These are phyloP conservation scores for Backusella sp. DNA, from an alignment of 192 early-diverging fungal species.

Conservation along the genomic window DNA sequence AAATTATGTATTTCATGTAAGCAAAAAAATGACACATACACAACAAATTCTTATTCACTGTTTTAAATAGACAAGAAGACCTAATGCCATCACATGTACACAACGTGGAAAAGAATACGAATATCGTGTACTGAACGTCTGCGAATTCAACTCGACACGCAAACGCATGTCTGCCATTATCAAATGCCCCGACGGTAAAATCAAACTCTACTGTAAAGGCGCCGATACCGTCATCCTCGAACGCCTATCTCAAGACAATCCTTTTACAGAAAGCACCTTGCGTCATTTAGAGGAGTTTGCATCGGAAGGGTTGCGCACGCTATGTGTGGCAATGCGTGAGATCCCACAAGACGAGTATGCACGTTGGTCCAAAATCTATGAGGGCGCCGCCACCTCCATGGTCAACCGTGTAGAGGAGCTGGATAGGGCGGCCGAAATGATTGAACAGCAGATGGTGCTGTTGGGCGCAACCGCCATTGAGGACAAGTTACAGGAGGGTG, in stretches of 20 bases:
- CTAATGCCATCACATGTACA: conserved; percentile 53
- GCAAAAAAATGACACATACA: not conserved
- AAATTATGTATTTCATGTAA: conserved; percentile 63
- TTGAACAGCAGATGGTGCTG: conserved; percentile 90
- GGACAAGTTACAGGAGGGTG: conserved; percentile 97
- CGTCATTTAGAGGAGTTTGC: conserved; percentile 92
- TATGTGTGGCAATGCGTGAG: conserved; percentile 94
- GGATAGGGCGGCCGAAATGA: conserved; percentile 91
- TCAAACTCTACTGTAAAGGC: conserved; percentile 95
- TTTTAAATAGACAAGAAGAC: conserved; percentile 45
- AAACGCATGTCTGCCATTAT: conserved; percentile 97
- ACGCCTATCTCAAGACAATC: conserved; percentile 65
- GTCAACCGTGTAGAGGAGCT: conserved; percentile 84
- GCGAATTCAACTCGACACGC: conserved; percentile 99
- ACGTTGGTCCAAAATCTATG: conserved; percentile 80
- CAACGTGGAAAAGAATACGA: conserved; percentile 53
- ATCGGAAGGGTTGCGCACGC: conserved; percentile 91
- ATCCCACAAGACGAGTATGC: conserved; percentile 86
- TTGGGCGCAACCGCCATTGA: conserved; percentile 98
- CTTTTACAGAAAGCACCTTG: conserved; percentile 68
- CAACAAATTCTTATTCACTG: not conserved
- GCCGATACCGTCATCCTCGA: conserved; percentile 98
- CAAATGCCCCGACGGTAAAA: conserved; percentile 79
- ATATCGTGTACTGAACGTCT: conserved; percentile 92
- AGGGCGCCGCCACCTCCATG: conserved; percentile 87